Evolutionary conservation across 495 filamentous ascomycete genomes (phyloP).

Genomic region (Penicillium antarcticum): DNA sequence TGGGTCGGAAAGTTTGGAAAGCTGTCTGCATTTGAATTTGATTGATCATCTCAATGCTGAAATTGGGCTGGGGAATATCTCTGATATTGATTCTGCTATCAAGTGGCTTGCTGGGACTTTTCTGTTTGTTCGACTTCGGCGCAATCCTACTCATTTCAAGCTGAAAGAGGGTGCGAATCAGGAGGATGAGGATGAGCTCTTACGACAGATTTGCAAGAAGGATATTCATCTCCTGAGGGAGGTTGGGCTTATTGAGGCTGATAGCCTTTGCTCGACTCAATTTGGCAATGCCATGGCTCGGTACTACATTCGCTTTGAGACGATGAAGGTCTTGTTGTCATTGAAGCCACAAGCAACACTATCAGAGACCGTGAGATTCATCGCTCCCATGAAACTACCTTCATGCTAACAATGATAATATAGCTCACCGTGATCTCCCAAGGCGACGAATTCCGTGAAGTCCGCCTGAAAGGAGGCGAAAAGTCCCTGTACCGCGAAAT

Average conservation of each 20-base stretch:
- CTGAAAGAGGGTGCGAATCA: slow-evolving; percentile 57
- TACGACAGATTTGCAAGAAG: slow-evolving; percentile 78
- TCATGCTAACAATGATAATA: slow-evolving; percentile 26
- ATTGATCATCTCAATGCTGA: slow-evolving; percentile 96
- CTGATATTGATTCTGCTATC: slow-evolving; percentile 65
- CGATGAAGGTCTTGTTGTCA: slow-evolving; percentile 73
- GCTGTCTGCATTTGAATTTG: slow-evolving; percentile 79
- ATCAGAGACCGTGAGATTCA: slow-evolving; percentile 64
- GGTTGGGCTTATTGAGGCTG: slow-evolving; percentile 51
- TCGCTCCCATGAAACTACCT: background rate
- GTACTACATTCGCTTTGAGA: slow-evolving; percentile 88
- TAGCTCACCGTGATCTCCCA: slow-evolving; percentile 65
- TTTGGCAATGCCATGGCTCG: slow-evolving; percentile 90
- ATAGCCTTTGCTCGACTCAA: slow-evolving; percentile 62
- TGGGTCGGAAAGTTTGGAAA: slow-evolving; percentile 82
- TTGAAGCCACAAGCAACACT: slow-evolving; percentile 59
- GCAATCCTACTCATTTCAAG: slow-evolving; percentile 77
- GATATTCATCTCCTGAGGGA: slow-evolving; percentile 70
- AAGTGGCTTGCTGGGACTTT: slow-evolving; percentile 87
- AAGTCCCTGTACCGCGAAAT: slow-evolving; percentile 76
- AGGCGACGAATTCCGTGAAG: slow-evolving; percentile 74
- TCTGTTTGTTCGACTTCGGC: slow-evolving; percentile 74
- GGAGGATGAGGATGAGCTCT: slow-evolving; percentile 58
- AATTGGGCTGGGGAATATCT: slow-evolving; percentile 80
- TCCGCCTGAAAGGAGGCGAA: slow-evolving; percentile 72